phyloP scores from a whole-genome alignment of 2,329 filamentous ascomycete genomes.

The Metarhizium humberi region DNA sequence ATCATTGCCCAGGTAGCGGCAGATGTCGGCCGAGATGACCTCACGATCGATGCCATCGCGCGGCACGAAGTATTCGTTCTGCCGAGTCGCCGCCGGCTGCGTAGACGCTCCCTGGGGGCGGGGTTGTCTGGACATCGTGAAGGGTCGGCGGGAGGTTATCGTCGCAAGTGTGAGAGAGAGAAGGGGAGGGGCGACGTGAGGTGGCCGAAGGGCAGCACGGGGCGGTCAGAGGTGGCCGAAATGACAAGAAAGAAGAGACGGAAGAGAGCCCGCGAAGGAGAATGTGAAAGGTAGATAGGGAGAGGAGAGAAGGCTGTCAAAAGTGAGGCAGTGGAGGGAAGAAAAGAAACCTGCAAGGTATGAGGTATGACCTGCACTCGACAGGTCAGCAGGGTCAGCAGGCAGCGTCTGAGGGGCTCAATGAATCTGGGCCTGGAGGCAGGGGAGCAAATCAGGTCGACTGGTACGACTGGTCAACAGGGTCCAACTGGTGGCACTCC shows the following conservation, averaged over 20 bases:
- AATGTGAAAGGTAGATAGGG: slow-evolving; percentile 10
- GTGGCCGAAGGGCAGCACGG: slow-evolving; percentile 6
- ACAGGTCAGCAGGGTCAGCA: not conserved
- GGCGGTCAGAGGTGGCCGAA: slow-evolving; percentile 7
- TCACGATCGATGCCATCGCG: slow-evolving; percentile 75
- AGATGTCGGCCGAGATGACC: slow-evolving; percentile 77
- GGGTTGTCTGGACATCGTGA: slow-evolving; percentile 29
- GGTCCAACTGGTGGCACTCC: not conserved
- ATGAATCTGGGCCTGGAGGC: not conserved
- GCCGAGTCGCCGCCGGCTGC: slow-evolving; percentile 34
- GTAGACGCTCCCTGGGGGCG: slow-evolving; percentile 26
- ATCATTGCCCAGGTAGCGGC: slow-evolving; percentile 75
- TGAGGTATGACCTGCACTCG: not conserved
- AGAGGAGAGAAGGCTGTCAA: slow-evolving; percentile 16
- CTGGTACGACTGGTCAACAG: not conserved
- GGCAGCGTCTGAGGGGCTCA: not conserved
- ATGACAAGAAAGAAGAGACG: slow-evolving; percentile 10
- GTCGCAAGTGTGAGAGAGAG: not conserved
- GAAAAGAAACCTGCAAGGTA: not conserved
- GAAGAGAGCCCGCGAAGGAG: slow-evolving; percentile 4
- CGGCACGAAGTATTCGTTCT: slow-evolving; percentile 74
- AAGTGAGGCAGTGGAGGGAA: slow-evolving; percentile 1
- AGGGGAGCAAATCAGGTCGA: not conserved
- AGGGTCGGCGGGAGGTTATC: slow-evolving; percentile 3
- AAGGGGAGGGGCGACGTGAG: slow-evolving; percentile 5